Base-by-base conservation (phyloP, 2,329 filamentous ascomycete genomes). In the Zalaria sp. region DNA sequence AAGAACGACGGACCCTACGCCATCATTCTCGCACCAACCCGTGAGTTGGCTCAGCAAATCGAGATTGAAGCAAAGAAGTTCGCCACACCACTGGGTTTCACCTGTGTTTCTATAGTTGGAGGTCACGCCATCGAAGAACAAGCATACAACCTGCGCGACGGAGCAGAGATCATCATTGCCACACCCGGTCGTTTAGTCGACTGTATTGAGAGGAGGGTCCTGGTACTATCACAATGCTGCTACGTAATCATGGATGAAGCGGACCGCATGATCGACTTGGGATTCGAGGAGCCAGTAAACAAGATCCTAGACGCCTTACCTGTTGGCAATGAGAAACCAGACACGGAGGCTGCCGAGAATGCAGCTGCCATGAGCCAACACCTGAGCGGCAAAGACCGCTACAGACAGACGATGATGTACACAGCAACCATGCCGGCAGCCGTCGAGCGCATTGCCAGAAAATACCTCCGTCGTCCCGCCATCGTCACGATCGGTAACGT, bases 341-440 rank as follows among this genome's bases (percentile, higher is more conserved):
- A 98, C 61, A 83, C 77, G 0, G 89, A 96, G 8, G 85, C 84
- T 41, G 91, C 91, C 4, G 91, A 98, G 61, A 76, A 96, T 56
- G 71, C 83, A 0, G 69, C 74, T 43, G 77, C 81, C n/a, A 96
- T 96, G 89, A 81, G 79, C 52, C 73, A 77, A 44, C 82, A 83
- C 53, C 66, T 93, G 2, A 79, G 80, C 41, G 77, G 77, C 11
- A 77, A 78, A 50, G 81, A 87, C 54, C 75, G 83, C 25, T 96
- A 96, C 66, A 73, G 91, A 45, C 89, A 98, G 62, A 98, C 91
- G 0, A 98, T 98, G 91, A 98, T 98, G 91, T 98, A 96, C 76
- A 96, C 91, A 49, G 91, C 91, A 41, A 98, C 91, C 27, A 98
- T 98, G 91, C 88, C 91, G 2, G 67, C 83, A 0, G 77, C 83